These are phyloP conservation scores for Monilinia aucupariae DNA, from an alignment of 2,329 filamentous ascomycete species.

Conservation along the genomic window DNA sequence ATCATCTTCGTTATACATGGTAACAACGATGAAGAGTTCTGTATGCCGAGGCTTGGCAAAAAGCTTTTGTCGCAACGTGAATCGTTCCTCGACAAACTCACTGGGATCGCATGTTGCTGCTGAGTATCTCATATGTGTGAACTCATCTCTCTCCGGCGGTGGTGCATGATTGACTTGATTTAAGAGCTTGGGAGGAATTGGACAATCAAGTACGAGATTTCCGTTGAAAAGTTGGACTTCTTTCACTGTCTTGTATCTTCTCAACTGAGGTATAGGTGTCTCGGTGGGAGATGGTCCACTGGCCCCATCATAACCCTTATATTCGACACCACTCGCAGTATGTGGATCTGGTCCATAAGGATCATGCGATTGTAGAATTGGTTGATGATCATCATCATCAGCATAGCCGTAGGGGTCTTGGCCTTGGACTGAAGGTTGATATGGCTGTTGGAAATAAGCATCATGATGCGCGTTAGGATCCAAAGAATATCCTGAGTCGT, in stretches of 20 bases:
- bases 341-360: slow-evolving; percentile 55
- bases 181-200: slow-evolving; percentile 80
- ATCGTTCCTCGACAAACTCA: slow-evolving; percentile 82
- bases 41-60: slow-evolving; percentile 80
- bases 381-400: slow-evolving; percentile 65
- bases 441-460: slow-evolving; percentile 77
- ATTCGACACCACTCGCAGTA: slow-evolving; percentile 37
- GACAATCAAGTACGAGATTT: slow-evolving; percentile 94
- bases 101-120: slow-evolving; percentile 94
- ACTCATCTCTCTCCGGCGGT: slow-evolving; percentile 75
- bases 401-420: slow-evolving; percentile 36
- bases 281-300: slow-evolving; percentile 40
- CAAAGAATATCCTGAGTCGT: slow-evolving; percentile 64
- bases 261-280: slow-evolving; percentile 56
- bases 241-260: slow-evolving; percentile 97
- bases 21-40: slow-evolving; percentile 92
- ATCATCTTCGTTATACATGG: slow-evolving; percentile 99
- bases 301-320: slow-evolving; percentile 41
- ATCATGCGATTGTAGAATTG: slow-evolving; percentile 60
- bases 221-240: slow-evolving; percentile 96
- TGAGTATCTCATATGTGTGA: slow-evolving; percentile 88
- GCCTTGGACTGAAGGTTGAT: slow-evolving; percentile 50
- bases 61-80: slow-evolving; percentile 88
- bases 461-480: slow-evolving; percentile 84
- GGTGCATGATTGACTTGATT: slow-evolving; percentile 42